Conservation (phyloP, 345 rosid species). For the Salix caprea region DNA sequence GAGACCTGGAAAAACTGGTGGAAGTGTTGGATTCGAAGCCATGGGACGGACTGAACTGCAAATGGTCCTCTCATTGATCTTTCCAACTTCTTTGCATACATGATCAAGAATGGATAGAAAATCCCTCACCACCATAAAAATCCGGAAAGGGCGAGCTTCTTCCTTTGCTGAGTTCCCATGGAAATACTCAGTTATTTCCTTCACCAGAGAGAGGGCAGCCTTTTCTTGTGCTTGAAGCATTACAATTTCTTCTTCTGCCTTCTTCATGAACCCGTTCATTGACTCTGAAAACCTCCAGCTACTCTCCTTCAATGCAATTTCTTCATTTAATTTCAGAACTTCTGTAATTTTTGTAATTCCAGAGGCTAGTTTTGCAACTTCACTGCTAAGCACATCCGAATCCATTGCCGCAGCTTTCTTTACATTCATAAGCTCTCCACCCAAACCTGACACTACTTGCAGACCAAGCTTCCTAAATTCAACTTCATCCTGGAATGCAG, state of each 20-base stretch:
- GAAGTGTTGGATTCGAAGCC: constrained; percentile 25
- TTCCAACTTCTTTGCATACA: too few relatives aligned
- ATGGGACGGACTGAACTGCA: constrained; percentile 50
- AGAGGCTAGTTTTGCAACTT: constrained; percentile 44
- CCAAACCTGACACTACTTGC: constrained; percentile 70
- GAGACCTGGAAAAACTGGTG: constrained; percentile 47
- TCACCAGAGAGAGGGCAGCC: constrained; percentile 40
- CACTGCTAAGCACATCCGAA: constrained; percentile 53
- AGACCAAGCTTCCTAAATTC: constrained; percentile 73
- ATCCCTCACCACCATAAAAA: too few relatives aligned
- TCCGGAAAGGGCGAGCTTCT: constrained; percentile 74
- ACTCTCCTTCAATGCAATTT: constrained; percentile 22
- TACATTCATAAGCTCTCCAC: constrained; percentile 74
- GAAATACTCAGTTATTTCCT: constrained; percentile 84
- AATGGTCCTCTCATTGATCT: too few relatives aligned
- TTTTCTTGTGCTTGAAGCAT: constrained; percentile 47
- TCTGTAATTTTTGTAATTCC: constrained; percentile 61
- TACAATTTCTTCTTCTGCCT: constrained; percentile 62
- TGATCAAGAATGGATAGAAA: too few relatives aligned
- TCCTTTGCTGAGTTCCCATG: constrained; percentile 75
- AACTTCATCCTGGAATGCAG: constrained; percentile 52
- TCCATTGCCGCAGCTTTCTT: constrained; percentile 94
- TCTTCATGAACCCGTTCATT: constrained; percentile 58
- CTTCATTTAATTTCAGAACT: constrained; percentile 39
- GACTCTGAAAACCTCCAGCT: constrained; percentile 48